Percentiles rank a stretch among this genome's conserved stretches.
Evolutionary conservation across 805 yeast genomes (phyloP).

Genomic region (Yamadazyma kitorensis): DNA sequence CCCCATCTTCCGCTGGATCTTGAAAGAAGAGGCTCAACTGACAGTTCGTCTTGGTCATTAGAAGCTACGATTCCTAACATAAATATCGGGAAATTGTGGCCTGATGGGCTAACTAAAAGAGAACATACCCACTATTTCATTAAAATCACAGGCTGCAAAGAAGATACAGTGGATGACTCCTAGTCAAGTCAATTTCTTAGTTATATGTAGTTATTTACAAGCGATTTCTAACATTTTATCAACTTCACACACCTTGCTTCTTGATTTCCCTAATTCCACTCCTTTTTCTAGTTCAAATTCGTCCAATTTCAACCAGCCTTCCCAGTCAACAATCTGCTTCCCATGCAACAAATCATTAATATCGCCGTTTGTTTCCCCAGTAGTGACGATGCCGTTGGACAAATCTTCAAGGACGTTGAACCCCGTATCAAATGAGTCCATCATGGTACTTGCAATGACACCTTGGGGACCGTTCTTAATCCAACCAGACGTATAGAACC

Average conservation of each 20-base stretch:
- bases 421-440: slow-evolving; percentile 76
- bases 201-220: slow-evolving; percentile 20
- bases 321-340: slow-evolving; percentile 49
- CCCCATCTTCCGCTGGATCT: slow-evolving; percentile 33
- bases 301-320: slow-evolving; percentile 63
- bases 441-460: slow-evolving; percentile 87
- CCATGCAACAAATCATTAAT: slow-evolving; percentile 12
- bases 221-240: slow-evolving; percentile 48
- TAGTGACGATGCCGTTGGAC: slow-evolving; percentile 23
- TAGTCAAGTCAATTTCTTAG: too few species aligned
- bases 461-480: slow-evolving; percentile 83
- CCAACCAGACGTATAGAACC: slow-evolving; percentile 89
- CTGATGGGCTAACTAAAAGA: slow-evolving; percentile 21
- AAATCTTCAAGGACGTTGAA: slow-evolving; percentile 60
- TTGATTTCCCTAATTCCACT: slow-evolving; percentile 42
- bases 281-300: slow-evolving; percentile 53
- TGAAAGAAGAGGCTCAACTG: slow-evolving; percentile 11
- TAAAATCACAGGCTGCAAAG: slow-evolving; percentile 29
- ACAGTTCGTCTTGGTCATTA: not conserved
- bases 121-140: slow-evolving; percentile 33
- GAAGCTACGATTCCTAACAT: slow-evolving; percentile 1
- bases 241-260: slow-evolving; percentile 53
- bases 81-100: slow-evolving; percentile 15
- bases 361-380: slow-evolving; percentile 10
- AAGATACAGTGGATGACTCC: too few species aligned